Base-by-base conservation (phyloP, 345 rosid genomes). In the Corchorus olitorius region DNA sequence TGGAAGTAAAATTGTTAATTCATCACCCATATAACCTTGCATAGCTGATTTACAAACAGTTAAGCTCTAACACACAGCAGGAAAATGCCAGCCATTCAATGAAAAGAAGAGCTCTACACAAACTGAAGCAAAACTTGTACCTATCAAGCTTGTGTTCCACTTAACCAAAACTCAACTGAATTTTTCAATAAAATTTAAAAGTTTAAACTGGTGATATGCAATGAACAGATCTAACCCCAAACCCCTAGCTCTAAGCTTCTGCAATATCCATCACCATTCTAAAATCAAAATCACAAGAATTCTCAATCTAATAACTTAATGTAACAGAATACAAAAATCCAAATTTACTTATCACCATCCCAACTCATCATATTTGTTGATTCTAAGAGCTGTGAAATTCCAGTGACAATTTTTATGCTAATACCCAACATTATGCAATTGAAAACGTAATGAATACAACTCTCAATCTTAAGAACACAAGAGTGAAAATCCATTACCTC, bases 401-500 rank as follows among this genome's bases (percentile, higher is more conserved):
- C 73, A 69, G 27, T 27, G 15, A 4, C 39, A 48, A 69, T 16
- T 27, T 2, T 53, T 17, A 14, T 27, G 41, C 39, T 50, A 14
- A 49, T 33, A 50, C 73, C 20, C 15, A 50, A 53, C 7, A 4
- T 53, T n/a, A 52, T 16, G 22, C 7, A 9, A 5, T 17, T 54
- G 50, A 53, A 54, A 37, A 20, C 17, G 39, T 37, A 71, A 35
- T 5, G 35, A 22, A 33, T 33, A 14, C 35, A 20, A 58, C 20
- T 58, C 14, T 8, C 20, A 58, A 63, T 63, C 20, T 63, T 9
- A 15, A 70, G 5, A 52, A 49, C 46, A 48, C 46, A 9, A 46
- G 33, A 33, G 43, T 1, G 46, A 62, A 62, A 49, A 49, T 10
- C 5, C 20, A 64, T 76, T 86, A 94, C 98, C 95, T 59, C 97